These are phyloP conservation scores for Xanthoparmelia taractica DNA, from an alignment of 495 filamentous ascomycete genomes.

Conservation along the genomic window DNA sequence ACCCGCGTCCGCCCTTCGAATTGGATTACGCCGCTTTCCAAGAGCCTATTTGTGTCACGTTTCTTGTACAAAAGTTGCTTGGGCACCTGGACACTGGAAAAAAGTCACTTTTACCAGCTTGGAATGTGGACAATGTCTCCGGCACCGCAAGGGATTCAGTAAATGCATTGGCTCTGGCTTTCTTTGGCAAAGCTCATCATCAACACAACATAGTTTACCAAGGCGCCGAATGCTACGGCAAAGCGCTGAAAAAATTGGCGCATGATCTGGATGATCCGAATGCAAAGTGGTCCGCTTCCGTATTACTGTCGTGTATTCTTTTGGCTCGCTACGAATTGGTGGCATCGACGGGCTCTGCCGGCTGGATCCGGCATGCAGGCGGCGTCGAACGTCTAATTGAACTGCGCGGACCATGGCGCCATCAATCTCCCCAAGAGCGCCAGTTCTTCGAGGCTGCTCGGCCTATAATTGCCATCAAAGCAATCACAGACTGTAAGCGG, in stretches of 20 bases:
- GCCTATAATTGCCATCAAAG: slow-evolving; percentile 15
- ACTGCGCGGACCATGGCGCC: slow-evolving; percentile 9
- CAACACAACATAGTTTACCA: slow-evolving; percentile 4
- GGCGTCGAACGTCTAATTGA: slow-evolving; percentile 13
- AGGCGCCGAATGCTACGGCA: slow-evolving; percentile 13
- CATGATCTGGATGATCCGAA: slow-evolving; percentile 5
- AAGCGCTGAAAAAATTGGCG: slow-evolving; percentile 11
- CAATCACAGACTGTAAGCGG: slow-evolving; percentile 8
- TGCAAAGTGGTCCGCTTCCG: slow-evolving; percentile 7
- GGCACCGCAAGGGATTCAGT: neutral
- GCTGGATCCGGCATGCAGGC: slow-evolving; percentile 15
- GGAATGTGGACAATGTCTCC: neutral
- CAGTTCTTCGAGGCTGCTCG: slow-evolving; percentile 12
- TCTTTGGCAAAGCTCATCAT: slow-evolving; percentile 14
- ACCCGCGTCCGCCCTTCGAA: neutral
- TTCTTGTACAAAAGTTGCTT: slow-evolving; percentile 13
- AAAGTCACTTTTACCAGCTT: slow-evolving; percentile 8
- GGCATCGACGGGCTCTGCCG: slow-evolving; percentile 7
- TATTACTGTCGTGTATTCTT: slow-evolving; percentile 7
- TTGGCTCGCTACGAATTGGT: slow-evolving; percentile 18
- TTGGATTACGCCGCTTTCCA: neutral
- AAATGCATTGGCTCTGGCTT: slow-evolving; percentile 14
- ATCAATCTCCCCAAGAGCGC: slow-evolving; percentile 15
- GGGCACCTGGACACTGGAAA: slow-evolving; percentile 12
- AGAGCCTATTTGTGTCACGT: slow-evolving; percentile 2